phyloP scores from a whole-genome alignment of 2,329 filamentous ascomycete species.

The Cladorrhinum sp. region DNA sequence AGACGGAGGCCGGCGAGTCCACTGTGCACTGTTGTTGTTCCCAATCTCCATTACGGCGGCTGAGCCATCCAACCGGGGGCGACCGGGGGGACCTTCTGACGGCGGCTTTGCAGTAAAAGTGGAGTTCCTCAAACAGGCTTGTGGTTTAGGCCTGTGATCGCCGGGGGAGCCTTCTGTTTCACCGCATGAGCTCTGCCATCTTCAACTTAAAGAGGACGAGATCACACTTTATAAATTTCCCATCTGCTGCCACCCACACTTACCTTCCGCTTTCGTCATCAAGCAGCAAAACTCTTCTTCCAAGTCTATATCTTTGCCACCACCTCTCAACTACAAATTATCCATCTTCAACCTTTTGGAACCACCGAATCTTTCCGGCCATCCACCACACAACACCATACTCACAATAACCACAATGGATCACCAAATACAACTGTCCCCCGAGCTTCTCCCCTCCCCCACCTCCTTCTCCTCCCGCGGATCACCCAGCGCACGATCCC shows the following conservation, averaged over 20 bases:
- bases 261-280: conserved; percentile 14
- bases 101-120: conserved; percentile 14
- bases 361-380: background rate
- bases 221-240: conserved; percentile 11
- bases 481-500: conserved; percentile 44
- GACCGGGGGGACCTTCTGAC: conserved; percentile 10
- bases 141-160: conserved; percentile 17
- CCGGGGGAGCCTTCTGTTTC: conserved; percentile 7
- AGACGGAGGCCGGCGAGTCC: conserved; percentile 3
- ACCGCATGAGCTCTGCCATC: conserved; percentile 1
- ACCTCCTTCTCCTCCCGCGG: conserved; percentile 45
- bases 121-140: conserved; percentile 8
- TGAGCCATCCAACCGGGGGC: conserved; percentile 21
- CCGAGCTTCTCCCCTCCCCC: conserved; percentile 26
- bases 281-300: background rate
- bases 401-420: conserved; percentile 2
- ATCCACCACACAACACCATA: conserved; percentile 1
- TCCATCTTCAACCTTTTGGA: background rate
- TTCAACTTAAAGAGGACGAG: background rate
- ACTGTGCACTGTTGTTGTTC: background rate
- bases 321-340: background rate
- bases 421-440: conserved; percentile 6
- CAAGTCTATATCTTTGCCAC: background rate
- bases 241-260: conserved; percentile 4
- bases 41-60: conserved; percentile 11